A percentile compares a stretch with the other conserved stretches of the same genome.
Conservation (phyloP, 2,329 filamentous ascomycete species). For the Cercospora citrullina region DNA sequence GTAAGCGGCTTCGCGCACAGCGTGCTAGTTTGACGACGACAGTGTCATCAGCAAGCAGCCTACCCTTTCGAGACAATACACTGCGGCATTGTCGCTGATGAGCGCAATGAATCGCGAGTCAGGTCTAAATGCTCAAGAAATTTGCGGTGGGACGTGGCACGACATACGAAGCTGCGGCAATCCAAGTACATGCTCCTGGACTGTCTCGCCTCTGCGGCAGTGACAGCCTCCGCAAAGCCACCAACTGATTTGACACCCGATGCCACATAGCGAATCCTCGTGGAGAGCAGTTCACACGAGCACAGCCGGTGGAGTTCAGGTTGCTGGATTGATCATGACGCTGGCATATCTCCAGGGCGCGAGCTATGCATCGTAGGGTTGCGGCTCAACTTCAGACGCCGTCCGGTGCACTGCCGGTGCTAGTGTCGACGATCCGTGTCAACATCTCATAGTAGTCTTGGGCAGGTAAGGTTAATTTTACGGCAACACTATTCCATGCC, state of each 20-base stretch:
- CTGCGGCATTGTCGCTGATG: background rate
- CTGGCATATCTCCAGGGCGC: background rate
- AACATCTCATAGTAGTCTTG: background rate
- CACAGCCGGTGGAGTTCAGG: no score
- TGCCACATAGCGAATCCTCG: no score
- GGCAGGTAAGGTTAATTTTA: background rate
- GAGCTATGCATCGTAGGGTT: background rate
- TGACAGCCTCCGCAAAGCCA: background rate
- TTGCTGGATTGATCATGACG: background rate
- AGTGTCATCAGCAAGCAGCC: slow-evolving; percentile 1
- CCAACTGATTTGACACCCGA: background rate
- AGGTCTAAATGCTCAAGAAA: background rate
- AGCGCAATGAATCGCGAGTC: background rate
- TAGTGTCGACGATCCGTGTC: background rate
- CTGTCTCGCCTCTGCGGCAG: background rate
- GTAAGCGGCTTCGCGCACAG: background rate
- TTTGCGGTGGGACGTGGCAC: background rate
- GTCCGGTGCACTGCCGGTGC: background rate
- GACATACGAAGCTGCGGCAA: background rate
- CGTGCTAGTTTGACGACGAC: background rate
- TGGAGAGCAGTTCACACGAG: no score
- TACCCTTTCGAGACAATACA: slow-evolving; percentile 1
- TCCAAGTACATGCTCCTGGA: background rate
- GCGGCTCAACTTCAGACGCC: background rate
- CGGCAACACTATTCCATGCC: background rate